phyloP scores from a whole-genome alignment of 805 yeast species.

The Wickerhamomyces chaumierensis region DNA sequence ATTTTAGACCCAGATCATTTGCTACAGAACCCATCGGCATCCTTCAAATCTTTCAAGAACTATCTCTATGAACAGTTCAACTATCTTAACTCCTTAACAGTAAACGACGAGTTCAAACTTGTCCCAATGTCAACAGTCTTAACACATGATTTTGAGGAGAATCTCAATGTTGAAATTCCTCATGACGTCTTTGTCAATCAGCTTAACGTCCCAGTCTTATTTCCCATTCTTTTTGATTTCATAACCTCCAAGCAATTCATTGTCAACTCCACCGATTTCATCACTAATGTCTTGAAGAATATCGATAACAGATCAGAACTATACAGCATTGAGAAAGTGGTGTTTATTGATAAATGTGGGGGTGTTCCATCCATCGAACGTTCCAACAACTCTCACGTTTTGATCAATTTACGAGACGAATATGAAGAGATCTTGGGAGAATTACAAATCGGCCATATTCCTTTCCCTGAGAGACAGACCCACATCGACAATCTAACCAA shows the following conservation, averaged over 20 bases:
- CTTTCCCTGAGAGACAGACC: conserved; percentile 31
- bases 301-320: conserved; percentile 6
- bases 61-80: conserved; percentile 13
- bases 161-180: conserved; percentile 5
- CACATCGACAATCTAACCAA: conserved; percentile 61
- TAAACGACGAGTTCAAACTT: conserved; percentile 5
- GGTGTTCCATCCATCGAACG: conserved; percentile 88
- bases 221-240: conserved; percentile 61
- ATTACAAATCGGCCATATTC: conserved; percentile 43
- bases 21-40: neutral
- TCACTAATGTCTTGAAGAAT: conserved; percentile 24
- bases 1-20: conserved; percentile 16
- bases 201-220: conserved; percentile 31
- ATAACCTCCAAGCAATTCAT: conserved; percentile 29
- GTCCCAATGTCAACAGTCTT: conserved; percentile 12
- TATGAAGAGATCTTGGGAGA: conserved; percentile 55
- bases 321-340: conserved; percentile 63
- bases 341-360: conserved; percentile 71
- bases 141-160: neutral
- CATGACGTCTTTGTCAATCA: conserved; percentile 3
- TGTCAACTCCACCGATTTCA: conserved; percentile 29
- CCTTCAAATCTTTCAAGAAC: conserved; percentile 7
- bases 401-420: conserved; percentile 78
- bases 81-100: conserved; percentile 6
- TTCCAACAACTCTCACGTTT: conserved; percentile 73